phyloP scores from a whole-genome alignment of 169 alveolate species.

The Eimeria praecox region DNA sequence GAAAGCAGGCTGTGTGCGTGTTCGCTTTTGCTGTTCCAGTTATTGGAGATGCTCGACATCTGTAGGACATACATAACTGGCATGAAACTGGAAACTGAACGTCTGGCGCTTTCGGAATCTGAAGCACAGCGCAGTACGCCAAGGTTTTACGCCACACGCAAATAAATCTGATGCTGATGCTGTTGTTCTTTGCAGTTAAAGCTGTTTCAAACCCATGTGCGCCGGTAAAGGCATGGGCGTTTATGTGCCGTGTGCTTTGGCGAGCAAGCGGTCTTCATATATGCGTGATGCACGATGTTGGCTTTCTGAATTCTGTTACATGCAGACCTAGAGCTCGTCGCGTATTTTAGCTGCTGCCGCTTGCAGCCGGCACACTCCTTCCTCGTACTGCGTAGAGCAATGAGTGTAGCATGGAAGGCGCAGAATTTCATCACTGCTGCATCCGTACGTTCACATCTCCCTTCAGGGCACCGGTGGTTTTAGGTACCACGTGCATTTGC shows the following conservation, averaged over 20 bases:
- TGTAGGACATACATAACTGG: constrained; percentile 82
- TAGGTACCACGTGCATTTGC: neutral
- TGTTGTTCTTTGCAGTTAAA: neutral
- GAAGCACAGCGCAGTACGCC: constrained; percentile 79
- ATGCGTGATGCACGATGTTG: neutral
- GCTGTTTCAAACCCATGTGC: neutral
- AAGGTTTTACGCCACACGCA: neutral
- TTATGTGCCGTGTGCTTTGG: neutral
- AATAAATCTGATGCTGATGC: neutral
- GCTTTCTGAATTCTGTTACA: neutral
- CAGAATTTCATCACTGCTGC: constrained; percentile 88
- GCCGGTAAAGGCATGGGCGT: neutral
- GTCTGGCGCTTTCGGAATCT: constrained; percentile 81
- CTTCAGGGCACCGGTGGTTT: neutral
- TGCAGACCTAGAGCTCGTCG: constrained; percentile 85
- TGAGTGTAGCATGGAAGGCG: constrained; percentile 86
- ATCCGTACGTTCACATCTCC: constrained; percentile 76
- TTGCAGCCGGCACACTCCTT: constrained; percentile 86
- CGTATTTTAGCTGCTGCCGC: constrained; percentile 87
- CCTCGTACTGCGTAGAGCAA: constrained; percentile 86
- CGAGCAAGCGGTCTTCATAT: neutral
- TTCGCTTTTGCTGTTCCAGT: constrained; percentile 52
- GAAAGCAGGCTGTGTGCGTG: neutral
- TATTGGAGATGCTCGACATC: constrained; percentile 79
- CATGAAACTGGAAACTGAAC: constrained; percentile 85